Evolutionary conservation across 2,329 filamentous ascomycete species (phyloP), one percentile per base, ranked within the genome.

Genomic region (Cercospora brassicicola): DNA sequence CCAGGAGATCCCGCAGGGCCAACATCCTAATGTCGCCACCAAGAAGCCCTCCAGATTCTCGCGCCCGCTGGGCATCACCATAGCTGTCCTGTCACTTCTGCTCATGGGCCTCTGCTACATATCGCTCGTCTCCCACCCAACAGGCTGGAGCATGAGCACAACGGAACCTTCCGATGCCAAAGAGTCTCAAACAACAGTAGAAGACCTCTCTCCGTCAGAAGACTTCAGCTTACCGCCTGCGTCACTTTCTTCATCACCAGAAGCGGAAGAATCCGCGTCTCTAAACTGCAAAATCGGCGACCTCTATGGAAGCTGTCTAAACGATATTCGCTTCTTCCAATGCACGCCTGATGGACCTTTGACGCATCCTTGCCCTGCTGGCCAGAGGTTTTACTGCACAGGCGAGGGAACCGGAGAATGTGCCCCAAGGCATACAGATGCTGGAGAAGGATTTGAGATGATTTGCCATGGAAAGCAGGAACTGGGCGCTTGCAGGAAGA

Each of bases 321-420:
- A 68, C 57, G 56, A 65, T 1, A 33, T 63, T 2, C 36, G 67
- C 3, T 68, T 63, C 20, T 68, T 68, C 63, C 63, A 68, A 55
- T 68, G 67, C 20, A 66, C 67, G 28, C 62, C 63, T 8, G 63
- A 65, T 30, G 63, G 63, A 42, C 59, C 59, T 39, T 59, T 65
- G n/a, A 57, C 67, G 20, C 53, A 61, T 15, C 67, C 67, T 45
- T 68, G 67, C 51, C 67, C 67, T 15, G 67, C 63, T n/a, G 67
- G 67, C 8, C 63, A 68, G 39, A 51, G 62, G 7, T 68, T 68
- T 30, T 59, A 48, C 8, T 68, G 67, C 48, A 68, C 63, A 18
- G 67, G 63, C 2, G 63, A 68, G 23, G 63, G 63, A 2, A 60
- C 33, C 1, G 67, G 67, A 42, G 36, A 33, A 11, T 68, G 67